phyloP scores from a whole-genome alignment of 2,329 filamentous ascomycete species.

The Fusarium armeniacum region DNA sequence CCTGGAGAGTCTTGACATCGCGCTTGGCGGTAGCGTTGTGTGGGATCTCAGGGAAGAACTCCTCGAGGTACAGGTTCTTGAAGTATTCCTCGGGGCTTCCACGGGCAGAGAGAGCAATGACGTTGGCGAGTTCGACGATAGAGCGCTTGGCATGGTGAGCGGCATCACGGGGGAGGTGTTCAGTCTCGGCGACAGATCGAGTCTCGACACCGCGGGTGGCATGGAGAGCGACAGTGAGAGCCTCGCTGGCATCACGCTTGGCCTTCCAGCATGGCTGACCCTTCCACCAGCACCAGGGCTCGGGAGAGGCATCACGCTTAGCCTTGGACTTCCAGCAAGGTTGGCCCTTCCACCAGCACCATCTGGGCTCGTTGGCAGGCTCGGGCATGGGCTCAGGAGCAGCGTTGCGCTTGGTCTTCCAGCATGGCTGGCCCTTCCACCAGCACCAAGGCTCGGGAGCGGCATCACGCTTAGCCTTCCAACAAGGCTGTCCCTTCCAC shows the following conservation, averaged over 20 bases:
- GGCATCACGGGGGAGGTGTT: slow-evolving; percentile 51
- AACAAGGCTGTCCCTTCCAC: slow-evolving; percentile 29
- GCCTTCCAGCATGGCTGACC: slow-evolving; percentile 60
- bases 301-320: slow-evolving; percentile 40
- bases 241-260: slow-evolving; percentile 57
- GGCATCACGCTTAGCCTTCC: slow-evolving; percentile 38
- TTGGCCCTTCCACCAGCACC: slow-evolving; percentile 32
- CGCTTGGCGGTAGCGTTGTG: slow-evolving; percentile 49
- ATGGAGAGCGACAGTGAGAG: slow-evolving; percentile 52
- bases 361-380: slow-evolving; percentile 20
- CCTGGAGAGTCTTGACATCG: slow-evolving; percentile 47
- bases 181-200: slow-evolving; percentile 47
- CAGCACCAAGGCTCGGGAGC: slow-evolving; percentile 53
- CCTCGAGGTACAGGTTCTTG: slow-evolving; percentile 50
- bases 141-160: slow-evolving; percentile 57
- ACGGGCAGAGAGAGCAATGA: slow-evolving; percentile 53
- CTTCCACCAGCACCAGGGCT: slow-evolving; percentile 55
- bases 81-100: slow-evolving; percentile 53
- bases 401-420: slow-evolving; percentile 54
- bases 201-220: slow-evolving; percentile 46
- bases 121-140: slow-evolving; percentile 57
- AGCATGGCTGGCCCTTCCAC: slow-evolving; percentile 58
- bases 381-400: slow-evolving; percentile 9
- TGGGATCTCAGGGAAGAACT: slow-evolving; percentile 42
- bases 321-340: slow-evolving; percentile 36